Percentiles rank a stretch among this genome's conserved stretches.
Conservation (phyloP, 495 filamentous ascomycete species). For the Copromyces sp. region DNA sequence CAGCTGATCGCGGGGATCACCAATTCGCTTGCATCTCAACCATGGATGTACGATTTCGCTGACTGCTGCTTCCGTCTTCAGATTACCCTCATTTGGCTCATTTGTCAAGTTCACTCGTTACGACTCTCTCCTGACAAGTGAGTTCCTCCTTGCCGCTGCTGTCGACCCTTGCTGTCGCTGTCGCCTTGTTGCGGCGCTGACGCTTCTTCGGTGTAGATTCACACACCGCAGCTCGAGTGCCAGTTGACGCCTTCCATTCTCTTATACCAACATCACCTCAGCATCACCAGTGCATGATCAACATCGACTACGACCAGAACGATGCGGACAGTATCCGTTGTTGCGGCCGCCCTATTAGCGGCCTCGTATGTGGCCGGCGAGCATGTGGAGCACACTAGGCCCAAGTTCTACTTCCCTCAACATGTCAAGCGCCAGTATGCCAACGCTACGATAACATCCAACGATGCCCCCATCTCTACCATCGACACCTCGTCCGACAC, state of each 20-base stretch:
- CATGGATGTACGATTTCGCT: conserved; percentile 9
- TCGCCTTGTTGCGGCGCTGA: conserved; percentile 12
- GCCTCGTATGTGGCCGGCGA: conserved; percentile 37
- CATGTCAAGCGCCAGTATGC: conserved; percentile 48
- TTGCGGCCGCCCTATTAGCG: conserved; percentile 43
- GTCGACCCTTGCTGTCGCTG: conserved; percentile 11
- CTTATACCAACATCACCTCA: conserved; percentile 10
- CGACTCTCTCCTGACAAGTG: conserved; percentile 41
- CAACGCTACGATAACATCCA: conserved; percentile 37
- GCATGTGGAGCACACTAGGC: conserved; percentile 29
- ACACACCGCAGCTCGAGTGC: neutral
- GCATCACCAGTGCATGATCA: conserved; percentile 7
- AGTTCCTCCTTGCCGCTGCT: conserved; percentile 10
- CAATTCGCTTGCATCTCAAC: conserved; percentile 15
- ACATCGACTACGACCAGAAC: conserved; percentile 15
- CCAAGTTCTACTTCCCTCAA: conserved; percentile 49
- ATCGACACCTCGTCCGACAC: conserved; percentile 2
- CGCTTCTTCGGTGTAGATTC: conserved; percentile 20
- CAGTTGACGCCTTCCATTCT: conserved; percentile 6
- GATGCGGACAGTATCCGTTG: conserved; percentile 40
- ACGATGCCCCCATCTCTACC: conserved; percentile 5
- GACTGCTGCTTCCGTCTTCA: conserved; percentile 17
- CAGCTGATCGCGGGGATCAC: conserved; percentile 27
- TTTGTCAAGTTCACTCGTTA: conserved; percentile 59
- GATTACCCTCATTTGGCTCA: conserved; percentile 48